These are phyloP conservation scores for Eremochloa ophiuroides DNA, from an alignment of 176 grass and related monocot species.

Conservation along the genomic window DNA sequence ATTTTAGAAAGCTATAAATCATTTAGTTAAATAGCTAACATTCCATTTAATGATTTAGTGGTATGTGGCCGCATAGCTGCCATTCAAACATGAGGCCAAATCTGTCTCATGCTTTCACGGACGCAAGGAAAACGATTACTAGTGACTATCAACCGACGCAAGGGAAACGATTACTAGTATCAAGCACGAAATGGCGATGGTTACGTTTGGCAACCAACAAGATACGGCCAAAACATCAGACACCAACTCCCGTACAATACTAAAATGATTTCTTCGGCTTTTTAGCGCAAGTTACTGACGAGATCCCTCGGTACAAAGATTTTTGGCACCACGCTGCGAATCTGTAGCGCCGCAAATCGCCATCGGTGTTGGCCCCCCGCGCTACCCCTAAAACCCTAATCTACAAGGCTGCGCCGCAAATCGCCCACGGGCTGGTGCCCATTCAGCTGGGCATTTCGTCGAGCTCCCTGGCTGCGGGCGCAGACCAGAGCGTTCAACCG, in stretches of 20 bases:
- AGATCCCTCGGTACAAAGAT: neutral
- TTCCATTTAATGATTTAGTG: too few relatives aligned
- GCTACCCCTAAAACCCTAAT: conserved; percentile 11
- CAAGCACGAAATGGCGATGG: neutral
- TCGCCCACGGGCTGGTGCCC: too few relatives aligned
- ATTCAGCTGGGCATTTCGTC: neutral
- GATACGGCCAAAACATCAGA: neutral
- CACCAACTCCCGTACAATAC: neutral
- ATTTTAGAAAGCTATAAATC: too few relatives aligned
- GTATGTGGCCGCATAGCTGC: neutral
- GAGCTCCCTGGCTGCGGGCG: neutral
- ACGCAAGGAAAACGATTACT: too few relatives aligned
- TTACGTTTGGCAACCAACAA: neutral
- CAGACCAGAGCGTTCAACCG: too few relatives aligned
- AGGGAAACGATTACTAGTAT: neutral
- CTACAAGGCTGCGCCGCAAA: too few relatives aligned
- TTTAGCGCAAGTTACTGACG: neutral
- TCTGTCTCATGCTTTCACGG: too few relatives aligned
- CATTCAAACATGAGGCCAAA: conserved; percentile 12
- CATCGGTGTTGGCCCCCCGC: neutral
- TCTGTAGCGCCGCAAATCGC: neutral
- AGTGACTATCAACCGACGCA: too few relatives aligned
- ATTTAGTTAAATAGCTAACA: too few relatives aligned
- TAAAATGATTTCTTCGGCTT: neutral
- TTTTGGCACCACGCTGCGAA: neutral